Evolutionary conservation across 2,329 filamentous ascomycete species (phyloP).

Genomic region (Coleophoma crateriformis): DNA sequence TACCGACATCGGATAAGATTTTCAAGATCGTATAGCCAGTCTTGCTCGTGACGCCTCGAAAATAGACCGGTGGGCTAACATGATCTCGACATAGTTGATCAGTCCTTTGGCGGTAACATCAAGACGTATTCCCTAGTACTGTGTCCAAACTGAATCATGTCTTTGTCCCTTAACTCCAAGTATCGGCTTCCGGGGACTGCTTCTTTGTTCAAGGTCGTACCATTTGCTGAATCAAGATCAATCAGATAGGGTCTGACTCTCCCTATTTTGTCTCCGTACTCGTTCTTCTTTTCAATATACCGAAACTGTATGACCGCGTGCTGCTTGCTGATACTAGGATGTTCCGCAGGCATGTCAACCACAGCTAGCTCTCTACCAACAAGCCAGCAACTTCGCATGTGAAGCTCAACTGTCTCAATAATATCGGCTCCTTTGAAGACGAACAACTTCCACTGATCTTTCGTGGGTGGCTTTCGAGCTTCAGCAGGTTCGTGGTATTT

Average conservation of each 20-base stretch:
- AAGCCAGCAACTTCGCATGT: conserved; percentile 80
- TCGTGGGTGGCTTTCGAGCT: conserved; percentile 77
- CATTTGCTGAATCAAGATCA: conserved; percentile 90
- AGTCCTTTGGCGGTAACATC: conserved; percentile 56
- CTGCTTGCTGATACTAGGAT: conserved; percentile 91
- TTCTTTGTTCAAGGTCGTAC: conserved; percentile 76
- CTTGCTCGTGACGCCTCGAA: neutral
- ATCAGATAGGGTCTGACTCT: conserved; percentile 84
- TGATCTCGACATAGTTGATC: neutral
- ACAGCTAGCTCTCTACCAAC: conserved; percentile 76
- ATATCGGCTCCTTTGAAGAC: conserved; percentile 83
- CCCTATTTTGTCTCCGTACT: conserved; percentile 79
- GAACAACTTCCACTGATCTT: conserved; percentile 82
- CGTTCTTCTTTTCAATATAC: conserved; percentile 74
- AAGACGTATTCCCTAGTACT: conserved; percentile 94
- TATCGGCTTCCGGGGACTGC: conserved; percentile 71
- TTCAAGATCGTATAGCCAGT: too few species aligned
- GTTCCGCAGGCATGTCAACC: conserved; percentile 78
- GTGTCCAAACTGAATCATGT: conserved; percentile 81
- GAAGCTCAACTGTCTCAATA: conserved; percentile 75
- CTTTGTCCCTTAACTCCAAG: conserved; percentile 80
- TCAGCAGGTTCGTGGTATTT: conserved; percentile 97
- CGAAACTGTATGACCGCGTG: conserved; percentile 95
- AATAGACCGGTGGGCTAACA: neutral
- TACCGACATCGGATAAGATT: too few species aligned